Conservation (phyloP, 129 eudicot species). For the Flaveria bidentis region DNA sequence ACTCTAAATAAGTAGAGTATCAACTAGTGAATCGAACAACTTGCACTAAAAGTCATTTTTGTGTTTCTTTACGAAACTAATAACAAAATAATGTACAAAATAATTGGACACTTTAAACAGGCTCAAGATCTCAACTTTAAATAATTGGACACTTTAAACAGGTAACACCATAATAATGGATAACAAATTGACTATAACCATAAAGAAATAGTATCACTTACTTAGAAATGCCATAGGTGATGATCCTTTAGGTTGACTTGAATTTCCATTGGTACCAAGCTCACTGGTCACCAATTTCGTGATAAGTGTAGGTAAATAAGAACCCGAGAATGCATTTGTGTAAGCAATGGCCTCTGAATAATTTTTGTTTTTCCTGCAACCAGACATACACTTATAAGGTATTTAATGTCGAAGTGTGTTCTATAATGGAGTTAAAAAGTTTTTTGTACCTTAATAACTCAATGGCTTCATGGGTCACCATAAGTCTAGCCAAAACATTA, state of each 20-base stretch:
- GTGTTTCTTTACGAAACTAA: neutral
- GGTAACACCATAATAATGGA: neutral
- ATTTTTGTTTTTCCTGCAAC: slow-evolving; percentile 54
- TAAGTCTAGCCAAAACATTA: slow-evolving; percentile 53
- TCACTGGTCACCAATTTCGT: slow-evolving; percentile 50
- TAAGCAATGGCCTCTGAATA: slow-evolving; percentile 57
- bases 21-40: neutral
- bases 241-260: slow-evolving; percentile 54
- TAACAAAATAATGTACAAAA: neutral
- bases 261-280: slow-evolving; percentile 43
- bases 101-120: neutral
- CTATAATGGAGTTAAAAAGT: neutral
- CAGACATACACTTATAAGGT: slow-evolving; percentile 1
- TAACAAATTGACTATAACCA: neutral
- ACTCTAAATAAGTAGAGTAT: neutral
- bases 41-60: neutral
- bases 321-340: slow-evolving; percentile 58
- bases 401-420: neutral
- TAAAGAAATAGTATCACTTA: slow-evolving; percentile 37
- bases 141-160: neutral
- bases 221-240: slow-evolving; percentile 68
- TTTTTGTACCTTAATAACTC: slow-evolving; percentile 53
- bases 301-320: slow-evolving; percentile 51
- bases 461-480: slow-evolving; percentile 65
- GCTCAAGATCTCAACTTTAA: neutral